A percentile compares a stretch with the other conserved stretches of the same genome.
Evolutionary conservation across 768 basidiomycete genomes (phyloP).

Genomic region (Leccinum disarticulatum): DNA sequence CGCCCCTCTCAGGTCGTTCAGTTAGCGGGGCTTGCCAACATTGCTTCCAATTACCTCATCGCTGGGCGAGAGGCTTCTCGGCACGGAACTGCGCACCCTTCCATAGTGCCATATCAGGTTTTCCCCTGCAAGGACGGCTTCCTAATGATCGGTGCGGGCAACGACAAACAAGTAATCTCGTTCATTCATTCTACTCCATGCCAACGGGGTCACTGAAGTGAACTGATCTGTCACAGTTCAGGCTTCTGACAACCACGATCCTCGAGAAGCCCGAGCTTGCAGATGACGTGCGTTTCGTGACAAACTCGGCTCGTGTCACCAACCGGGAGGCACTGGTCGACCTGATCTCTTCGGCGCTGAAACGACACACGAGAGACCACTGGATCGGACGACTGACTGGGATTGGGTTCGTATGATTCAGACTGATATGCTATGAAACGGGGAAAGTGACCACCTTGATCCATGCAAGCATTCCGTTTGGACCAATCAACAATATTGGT

Average conservation of each 20-base stretch:
- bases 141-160: constrained; percentile 93
- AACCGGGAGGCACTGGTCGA: constrained; percentile 70
- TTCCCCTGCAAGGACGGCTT: constrained; percentile 87
- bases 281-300: constrained; percentile 62
- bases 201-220: constrained; percentile 11
- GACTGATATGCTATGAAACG: constrained; percentile 7
- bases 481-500: constrained; percentile 89
- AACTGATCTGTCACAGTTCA: constrained; percentile 53
- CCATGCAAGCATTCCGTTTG: constrained; percentile 66
- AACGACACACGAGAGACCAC: constrained; percentile 56
- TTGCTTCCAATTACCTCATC: constrained; percentile 91
- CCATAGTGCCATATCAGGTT: constrained; percentile 90
- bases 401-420: constrained; percentile 57
- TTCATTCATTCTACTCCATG: constrained; percentile 6
- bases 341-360: constrained; percentile 63
- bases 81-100: constrained; percentile 92
- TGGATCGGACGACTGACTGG: constrained; percentile 81
- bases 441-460: constrained; percentile 8
- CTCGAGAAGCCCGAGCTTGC: constrained; percentile 61
- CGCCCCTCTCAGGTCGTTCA: constrained; percentile 30
- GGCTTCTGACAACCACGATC: constrained; percentile 59
- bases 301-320: constrained; percentile 72
- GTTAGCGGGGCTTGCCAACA: constrained; percentile 90
- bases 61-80: constrained; percentile 78
- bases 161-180: constrained; percentile 70